Base-by-base conservation (phyloP, 306 rosid species). In the Malus fusca region DNA sequence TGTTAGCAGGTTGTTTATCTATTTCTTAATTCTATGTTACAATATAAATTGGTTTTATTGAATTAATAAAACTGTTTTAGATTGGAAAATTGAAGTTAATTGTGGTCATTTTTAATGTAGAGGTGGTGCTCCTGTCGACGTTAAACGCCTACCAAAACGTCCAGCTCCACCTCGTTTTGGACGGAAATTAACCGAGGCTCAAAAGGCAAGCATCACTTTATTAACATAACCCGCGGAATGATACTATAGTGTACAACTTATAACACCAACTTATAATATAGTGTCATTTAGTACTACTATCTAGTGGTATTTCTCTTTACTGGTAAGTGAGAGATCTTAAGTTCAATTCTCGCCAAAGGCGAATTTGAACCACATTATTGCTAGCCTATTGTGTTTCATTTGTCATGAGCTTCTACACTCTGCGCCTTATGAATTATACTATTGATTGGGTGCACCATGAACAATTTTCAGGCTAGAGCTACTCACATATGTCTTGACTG, bases 131-230 rank as follows among this genome's bases (percentile, higher is more conserved):
- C 83, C 75, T 0, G 98, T 95, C 4, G 98, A 95, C 79, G 97
- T 90, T 56, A 95, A 95, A 79, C 88, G 88, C 70, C 93, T 95
- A 22, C 79, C 87, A 11, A 95, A 95, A 80, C 93, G 96, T 28
- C 99, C 96, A 0, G 97, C 96, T 74, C 99, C 97, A 51, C 98
- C 99, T 63, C 91, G 92, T 17, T 95, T 92, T 46, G 99, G 98
- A 75, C 79, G 96, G 81, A 92, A 89, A 88, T 77, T 95, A 61
- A 88, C 96, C 0, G 97, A 95, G 12, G 12, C 90, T 78, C 98
- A 95, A 77, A 95, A 89, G 98, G 98, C 78, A 87, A 84, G 84
- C 77, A 40, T 72, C 70, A 68, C 44, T 81, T 43, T 23, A 11
- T 4, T 61, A 25, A 56, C 25, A 12, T 6, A 62, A 28, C 14